phyloP scores from a whole-genome alignment of 176 grass and related monocot genomes.

The Rhynchospora breviuscula region DNA sequence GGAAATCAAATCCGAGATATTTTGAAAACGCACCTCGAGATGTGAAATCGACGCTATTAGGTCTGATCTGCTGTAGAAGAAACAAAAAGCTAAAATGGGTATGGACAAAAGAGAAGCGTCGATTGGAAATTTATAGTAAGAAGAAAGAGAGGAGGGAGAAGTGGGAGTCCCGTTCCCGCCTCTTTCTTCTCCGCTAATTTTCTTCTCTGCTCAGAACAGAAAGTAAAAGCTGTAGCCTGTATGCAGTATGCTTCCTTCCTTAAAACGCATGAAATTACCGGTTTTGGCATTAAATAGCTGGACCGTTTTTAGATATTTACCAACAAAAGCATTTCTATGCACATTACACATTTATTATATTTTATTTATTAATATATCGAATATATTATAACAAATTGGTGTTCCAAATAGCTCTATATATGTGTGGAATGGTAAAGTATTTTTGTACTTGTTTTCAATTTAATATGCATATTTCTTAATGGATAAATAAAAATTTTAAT shows the following conservation, averaged over 20 bases:
- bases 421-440: too few relatives aligned
- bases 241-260: neutral
- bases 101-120: constrained; percentile 9
- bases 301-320: neutral
- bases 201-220: neutral
- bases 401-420: neutral
- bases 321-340: neutral
- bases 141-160: neutral
- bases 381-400: neutral
- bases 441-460: neutral
- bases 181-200: constrained; percentile 4
- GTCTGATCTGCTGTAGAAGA: neutral
- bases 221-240: neutral
- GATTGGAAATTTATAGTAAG: constrained; percentile 7
- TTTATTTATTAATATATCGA: neutral
- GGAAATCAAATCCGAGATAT: neutral
- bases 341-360: neutral
- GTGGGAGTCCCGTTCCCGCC: constrained; percentile 11
- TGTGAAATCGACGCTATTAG: neutral
- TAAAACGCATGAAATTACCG: neutral
- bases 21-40: constrained; percentile 17
- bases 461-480: neutral
- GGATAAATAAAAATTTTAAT: neutral
- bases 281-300: neutral
- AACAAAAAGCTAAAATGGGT: constrained; percentile 5